phyloP scores from a whole-genome alignment of 306 rosid species.

The Cercis canadensis region DNA sequence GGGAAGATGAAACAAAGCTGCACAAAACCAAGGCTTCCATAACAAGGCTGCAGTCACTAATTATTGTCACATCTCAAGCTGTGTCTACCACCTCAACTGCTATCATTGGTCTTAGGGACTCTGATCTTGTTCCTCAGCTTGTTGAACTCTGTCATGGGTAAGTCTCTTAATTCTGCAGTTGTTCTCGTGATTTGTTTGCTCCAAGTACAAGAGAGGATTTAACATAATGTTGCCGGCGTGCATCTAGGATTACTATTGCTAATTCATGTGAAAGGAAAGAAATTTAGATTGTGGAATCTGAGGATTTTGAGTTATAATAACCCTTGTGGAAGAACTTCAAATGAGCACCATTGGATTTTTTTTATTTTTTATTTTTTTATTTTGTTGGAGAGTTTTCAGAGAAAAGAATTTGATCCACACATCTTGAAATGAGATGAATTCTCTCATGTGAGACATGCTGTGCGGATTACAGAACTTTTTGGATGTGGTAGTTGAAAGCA shows the following conservation, averaged over 20 bases:
- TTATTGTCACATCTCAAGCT: slow-evolving; percentile 92
- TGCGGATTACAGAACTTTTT: slow-evolving; percentile 30
- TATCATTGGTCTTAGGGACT: slow-evolving; percentile 76
- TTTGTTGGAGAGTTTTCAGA: slow-evolving; percentile 30
- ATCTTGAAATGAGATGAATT: too few relatives aligned
- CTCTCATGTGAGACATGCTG: slow-evolving; percentile 25
- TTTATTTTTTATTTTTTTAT: too few relatives aligned
- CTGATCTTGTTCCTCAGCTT: slow-evolving; percentile 96
- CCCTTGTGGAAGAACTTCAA: slow-evolving; percentile 21
- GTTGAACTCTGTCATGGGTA: slow-evolving; percentile 93
- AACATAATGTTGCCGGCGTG: slow-evolving; percentile 17
- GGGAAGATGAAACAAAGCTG: slow-evolving; percentile 85
- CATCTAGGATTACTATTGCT: slow-evolving; percentile 1
- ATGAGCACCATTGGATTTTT: too few relatives aligned
- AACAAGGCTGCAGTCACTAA: slow-evolving; percentile 82
- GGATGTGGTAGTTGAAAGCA: slow-evolving; percentile 58
- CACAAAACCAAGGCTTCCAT: slow-evolving; percentile 91
- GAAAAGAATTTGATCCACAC: slow-evolving; percentile 45
- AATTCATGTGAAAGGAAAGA: slow-evolving; percentile 23
- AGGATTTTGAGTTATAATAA: too few relatives aligned
- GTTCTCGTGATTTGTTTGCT: slow-evolving; percentile 27
- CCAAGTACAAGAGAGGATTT: slow-evolving; percentile 1
- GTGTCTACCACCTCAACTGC: slow-evolving; percentile 93
- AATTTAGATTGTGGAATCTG: not conserved
- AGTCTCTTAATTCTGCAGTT: slow-evolving; percentile 37